phyloP scores from a whole-genome alignment of 768 basidiomycete genomes.

The Tylopilus cervinicoccineus region DNA sequence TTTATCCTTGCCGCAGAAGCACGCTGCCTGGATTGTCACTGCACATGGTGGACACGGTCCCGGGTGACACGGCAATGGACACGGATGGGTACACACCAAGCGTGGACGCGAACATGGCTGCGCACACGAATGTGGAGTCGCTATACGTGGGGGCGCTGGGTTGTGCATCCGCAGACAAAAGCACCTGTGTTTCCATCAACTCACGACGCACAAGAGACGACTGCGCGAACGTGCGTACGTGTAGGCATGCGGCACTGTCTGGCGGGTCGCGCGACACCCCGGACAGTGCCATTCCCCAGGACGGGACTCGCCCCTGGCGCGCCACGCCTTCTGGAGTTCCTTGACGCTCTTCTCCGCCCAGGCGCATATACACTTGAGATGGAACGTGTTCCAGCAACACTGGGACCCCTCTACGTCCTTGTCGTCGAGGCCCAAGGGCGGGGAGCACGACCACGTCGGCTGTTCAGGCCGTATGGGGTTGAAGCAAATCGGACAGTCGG shows the following conservation, averaged over 20 bases:
- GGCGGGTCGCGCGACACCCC: conserved; percentile 83
- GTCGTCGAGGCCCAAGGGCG: conserved; percentile 29
- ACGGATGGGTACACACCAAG: conserved; percentile 69
- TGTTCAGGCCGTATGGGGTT: conserved; percentile 72
- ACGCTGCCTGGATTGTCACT: conserved; percentile 69
- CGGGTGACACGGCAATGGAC: conserved; percentile 85
- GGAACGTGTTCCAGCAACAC: conserved; percentile 90
- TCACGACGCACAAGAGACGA: background rate
- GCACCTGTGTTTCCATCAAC: conserved; percentile 54
- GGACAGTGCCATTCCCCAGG: conserved; percentile 91
- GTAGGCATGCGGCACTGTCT: conserved; percentile 59
- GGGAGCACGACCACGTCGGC: conserved; percentile 85
- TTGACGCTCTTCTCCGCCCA: conserved; percentile 87
- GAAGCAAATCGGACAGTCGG: conserved; percentile 85
- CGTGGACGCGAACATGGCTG: conserved; percentile 62
- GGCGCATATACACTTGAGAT: conserved; percentile 81
- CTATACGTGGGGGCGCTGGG: conserved; percentile 64
- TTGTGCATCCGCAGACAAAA: conserved; percentile 78
- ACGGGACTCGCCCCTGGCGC: conserved; percentile 61
- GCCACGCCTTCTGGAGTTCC: conserved; percentile 69
- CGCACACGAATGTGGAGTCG: conserved; percentile 76
- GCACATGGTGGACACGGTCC: conserved; percentile 96
- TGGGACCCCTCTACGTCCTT: conserved; percentile 34
- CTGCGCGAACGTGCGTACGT: conserved; percentile 36
- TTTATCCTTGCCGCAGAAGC: conserved; percentile 69